Conservation (phyloP, 495 filamentous ascomycete genomes). For the Immersiella caudata region DNA sequence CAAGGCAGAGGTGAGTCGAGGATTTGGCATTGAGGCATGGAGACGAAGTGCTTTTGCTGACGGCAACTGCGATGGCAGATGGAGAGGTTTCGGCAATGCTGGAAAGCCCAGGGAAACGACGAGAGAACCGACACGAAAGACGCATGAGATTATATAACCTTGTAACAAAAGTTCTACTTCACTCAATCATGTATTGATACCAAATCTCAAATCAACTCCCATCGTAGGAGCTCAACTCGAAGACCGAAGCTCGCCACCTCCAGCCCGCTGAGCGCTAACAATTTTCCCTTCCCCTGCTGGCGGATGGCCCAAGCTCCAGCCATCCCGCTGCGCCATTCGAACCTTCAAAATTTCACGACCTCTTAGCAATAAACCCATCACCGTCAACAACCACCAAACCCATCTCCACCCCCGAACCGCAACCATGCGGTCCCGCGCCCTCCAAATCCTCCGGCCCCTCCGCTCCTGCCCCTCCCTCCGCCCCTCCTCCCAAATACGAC, state of each 20-base stretch:
- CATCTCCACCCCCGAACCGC: neutral
- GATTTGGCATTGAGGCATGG: neutral
- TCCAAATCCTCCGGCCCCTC: slow-evolving; percentile 21
- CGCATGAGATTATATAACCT: slow-evolving; percentile 33
- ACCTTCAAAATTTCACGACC: slow-evolving; percentile 16
- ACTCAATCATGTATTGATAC: neutral
- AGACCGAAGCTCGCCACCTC: neutral
- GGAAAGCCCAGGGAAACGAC: slow-evolving; percentile 90
- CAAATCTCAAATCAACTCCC: neutral
- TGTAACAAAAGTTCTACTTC: neutral
- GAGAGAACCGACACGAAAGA: slow-evolving; percentile 78
- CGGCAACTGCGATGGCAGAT: slow-evolving; percentile 60
- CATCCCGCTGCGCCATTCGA: neutral
- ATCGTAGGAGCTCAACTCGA: neutral
- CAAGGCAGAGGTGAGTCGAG: slow-evolving; percentile 74
- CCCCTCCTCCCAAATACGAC: slow-evolving; percentile 3
- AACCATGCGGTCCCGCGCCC: slow-evolving; percentile 34
- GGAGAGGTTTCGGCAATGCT: slow-evolving; percentile 88
- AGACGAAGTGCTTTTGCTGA: slow-evolving; percentile 1
- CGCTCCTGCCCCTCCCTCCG: neutral
- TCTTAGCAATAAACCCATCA: neutral
- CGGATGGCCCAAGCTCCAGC: slow-evolving; percentile 23
- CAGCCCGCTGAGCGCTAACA: neutral
- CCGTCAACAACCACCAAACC: slow-evolving; percentile 4
- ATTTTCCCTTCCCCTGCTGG: neutral